A percentile compares a stretch with the other conserved stretches of the same genome.
Evolutionary conservation across 441 rosid genomes (phyloP).

Genomic region (Populus trichocarpa): DNA sequence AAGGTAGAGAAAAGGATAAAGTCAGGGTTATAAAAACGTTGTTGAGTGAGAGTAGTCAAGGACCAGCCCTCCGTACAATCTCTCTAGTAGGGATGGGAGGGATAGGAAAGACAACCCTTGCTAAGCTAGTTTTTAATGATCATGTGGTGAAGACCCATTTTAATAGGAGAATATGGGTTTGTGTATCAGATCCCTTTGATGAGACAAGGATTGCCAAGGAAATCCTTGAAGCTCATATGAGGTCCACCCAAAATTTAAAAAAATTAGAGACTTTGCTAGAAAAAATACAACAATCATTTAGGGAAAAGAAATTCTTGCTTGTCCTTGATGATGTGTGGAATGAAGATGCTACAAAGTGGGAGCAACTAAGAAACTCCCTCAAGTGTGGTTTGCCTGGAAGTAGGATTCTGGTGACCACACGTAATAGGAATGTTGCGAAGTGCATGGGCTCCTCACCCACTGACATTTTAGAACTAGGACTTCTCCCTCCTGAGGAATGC

Average conservation of each 20-base stretch:
- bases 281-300: too few species aligned
- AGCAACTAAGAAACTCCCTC: background rate
- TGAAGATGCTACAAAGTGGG: slow-evolving; percentile 8
- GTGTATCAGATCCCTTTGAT: too few species aligned
- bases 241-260: too few species aligned
- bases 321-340: slow-evolving; percentile 26
- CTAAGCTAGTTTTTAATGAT: too few species aligned
- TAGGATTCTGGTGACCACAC: slow-evolving; percentile 16
- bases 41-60: background rate
- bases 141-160: too few species aligned
- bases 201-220: too few species aligned
- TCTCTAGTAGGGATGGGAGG: slow-evolving; percentile 6
- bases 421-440: background rate
- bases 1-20: background rate
- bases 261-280: too few species aligned
- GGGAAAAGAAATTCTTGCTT: too few species aligned
- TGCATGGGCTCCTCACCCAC: background rate
- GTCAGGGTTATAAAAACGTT: background rate
- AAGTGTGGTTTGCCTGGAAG: slow-evolving; percentile 8
- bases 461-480: background rate
- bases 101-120: too few species aligned
- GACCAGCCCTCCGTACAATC: too few species aligned
- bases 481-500: background rate
- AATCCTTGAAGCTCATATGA: too few species aligned
- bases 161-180: too few species aligned